Percentiles rank a stretch among this genome's conserved stretches.
Conservation (phyloP, 2,329 filamentous ascomycete genomes). For the Verticillium nubilum region DNA sequence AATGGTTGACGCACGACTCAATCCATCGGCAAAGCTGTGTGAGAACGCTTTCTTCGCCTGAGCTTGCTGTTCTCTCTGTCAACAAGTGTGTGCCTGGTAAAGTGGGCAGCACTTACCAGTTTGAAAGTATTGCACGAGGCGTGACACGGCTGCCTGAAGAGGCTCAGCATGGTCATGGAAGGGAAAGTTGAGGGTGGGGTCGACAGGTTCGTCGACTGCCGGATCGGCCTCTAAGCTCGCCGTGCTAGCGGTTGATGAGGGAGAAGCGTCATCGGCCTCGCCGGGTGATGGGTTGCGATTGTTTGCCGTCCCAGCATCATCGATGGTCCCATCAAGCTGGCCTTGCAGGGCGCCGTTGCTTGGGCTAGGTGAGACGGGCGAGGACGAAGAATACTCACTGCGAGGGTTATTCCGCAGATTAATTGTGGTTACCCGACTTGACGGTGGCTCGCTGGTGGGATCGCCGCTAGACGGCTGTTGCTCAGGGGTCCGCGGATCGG, state of each 20-base stretch:
- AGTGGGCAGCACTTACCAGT: neutral
- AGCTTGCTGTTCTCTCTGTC: neutral
- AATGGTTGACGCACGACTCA: neutral
- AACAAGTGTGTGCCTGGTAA: neutral
- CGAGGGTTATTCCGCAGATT: slow-evolving; percentile 43
- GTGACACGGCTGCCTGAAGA: neutral
- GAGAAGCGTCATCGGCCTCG: neutral
- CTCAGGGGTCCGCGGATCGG: slow-evolving; percentile 38
- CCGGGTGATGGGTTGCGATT: neutral
- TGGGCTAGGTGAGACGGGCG: neutral
- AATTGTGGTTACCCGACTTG: slow-evolving; percentile 52
- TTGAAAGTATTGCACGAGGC: neutral
- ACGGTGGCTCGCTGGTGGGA: slow-evolving; percentile 35
- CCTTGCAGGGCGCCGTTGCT: neutral
- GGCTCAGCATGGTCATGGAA: neutral
- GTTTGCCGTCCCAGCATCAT: neutral
- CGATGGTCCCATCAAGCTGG: neutral
- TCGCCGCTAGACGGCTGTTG: slow-evolving; percentile 23
- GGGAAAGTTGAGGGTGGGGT: neutral
- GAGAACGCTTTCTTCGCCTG: neutral
- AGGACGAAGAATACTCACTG: neutral
- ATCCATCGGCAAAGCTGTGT: neutral
- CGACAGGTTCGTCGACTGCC: neutral
- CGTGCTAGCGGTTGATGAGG: neutral
- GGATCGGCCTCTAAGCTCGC: neutral